phyloP scores from a whole-genome alignment of 495 filamentous ascomycete genomes.

The Corynascus novoguineensis region DNA sequence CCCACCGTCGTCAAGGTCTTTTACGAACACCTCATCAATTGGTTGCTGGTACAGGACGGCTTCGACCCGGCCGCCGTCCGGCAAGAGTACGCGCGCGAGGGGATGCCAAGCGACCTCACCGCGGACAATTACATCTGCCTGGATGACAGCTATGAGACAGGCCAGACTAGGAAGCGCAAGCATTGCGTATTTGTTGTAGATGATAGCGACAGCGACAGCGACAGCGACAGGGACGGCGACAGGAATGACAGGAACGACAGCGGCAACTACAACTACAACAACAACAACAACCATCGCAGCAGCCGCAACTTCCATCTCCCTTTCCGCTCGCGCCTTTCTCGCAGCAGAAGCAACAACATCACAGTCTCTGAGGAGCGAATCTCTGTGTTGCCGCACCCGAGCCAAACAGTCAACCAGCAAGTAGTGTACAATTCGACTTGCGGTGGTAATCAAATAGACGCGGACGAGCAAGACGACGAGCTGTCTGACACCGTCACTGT shows the following conservation, averaged over 20 bases:
- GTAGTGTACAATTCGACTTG: no score
- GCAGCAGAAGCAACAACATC: no score
- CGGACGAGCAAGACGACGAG: not conserved
- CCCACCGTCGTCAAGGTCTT: constrained; percentile 56
- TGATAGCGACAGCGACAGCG: not conserved
- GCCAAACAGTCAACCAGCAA: not conserved
- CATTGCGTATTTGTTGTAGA: no score
- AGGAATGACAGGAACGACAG: not conserved
- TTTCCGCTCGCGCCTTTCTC: no score
- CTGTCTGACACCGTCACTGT: not conserved
- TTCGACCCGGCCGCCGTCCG: not conserved
- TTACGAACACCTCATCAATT: constrained; percentile 51
- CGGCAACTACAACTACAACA: not conserved
- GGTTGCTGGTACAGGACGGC: constrained; percentile 54
- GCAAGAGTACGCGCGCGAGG: not conserved
- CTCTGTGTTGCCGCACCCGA: not conserved
- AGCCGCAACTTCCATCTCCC: not conserved
- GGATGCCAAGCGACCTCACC: not conserved
- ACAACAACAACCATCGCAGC: not conserved
- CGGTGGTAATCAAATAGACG: not conserved
- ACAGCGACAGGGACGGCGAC: not conserved
- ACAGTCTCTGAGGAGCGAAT: no score
- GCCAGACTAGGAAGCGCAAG: no score
- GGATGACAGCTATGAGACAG: not conserved
- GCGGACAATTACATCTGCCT: not conserved